Base-by-base conservation (phyloP, 148 eudicot species). In the Persicaria maculosa region DNA sequence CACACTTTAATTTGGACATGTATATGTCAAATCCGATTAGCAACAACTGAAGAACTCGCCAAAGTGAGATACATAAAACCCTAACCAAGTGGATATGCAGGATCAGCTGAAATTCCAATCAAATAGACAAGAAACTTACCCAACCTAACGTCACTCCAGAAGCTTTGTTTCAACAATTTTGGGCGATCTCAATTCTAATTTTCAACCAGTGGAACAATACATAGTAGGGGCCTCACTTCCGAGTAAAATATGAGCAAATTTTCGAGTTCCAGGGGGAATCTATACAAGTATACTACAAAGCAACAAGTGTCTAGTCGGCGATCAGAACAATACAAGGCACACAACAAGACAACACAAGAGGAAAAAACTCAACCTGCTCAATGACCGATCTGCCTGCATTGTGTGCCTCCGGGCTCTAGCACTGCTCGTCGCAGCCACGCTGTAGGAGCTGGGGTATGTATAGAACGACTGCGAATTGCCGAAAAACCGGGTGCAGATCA, bases 361-460 rank as follows among this genome's bases (percentile, higher is more conserved):
- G 85, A 88, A 90, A 75, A 85, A 86, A 52, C 86, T 84, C 2
- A 90, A 77, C 80, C 96, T 83, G 69, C 92, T 80, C 9, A 90
- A 79, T 0, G 92, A 88, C 73, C 78, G 74, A 16, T 90, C 92
- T 9, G 80, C 81, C 80, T 84, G 81, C 90, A 81, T 83, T 20
- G 75, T 77, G 40, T 81, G 85, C 79, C 88, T 82, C 61, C 96
- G 84, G 15, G 72, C 64, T 74, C 96, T 71, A 4, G 85, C 82
- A 68, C 78, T 85, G 74, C 68, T 78, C 52, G 65, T 74, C 20
- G 77, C 79, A 3, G 71, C 80, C 47, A 78, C 74, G 46, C 72
- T 68, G 43, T 90, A 88, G 1, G 90, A 82, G 54, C 82, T 82
- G 0, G 89, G 84, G 52, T 85, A 75, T 2, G 80, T 19, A 61